Base-by-base conservation (phyloP, 345 rosid species). In the Pugionium dolabratum region DNA sequence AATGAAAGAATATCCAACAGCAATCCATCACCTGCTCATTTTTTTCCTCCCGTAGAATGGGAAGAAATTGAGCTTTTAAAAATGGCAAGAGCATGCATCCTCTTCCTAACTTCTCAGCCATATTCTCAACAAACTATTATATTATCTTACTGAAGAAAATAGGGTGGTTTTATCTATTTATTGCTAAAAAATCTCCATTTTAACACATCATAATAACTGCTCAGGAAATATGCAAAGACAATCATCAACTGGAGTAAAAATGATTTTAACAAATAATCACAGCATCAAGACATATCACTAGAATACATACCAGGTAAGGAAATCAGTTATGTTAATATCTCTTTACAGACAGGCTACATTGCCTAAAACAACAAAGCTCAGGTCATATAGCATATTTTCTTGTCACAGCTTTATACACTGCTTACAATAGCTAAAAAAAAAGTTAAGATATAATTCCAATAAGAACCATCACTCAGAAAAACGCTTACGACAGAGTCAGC, bases 1-100 rank as follows among this genome's bases (percentile, higher is more conserved):
- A 86, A 86, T 78, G 75, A 84, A 85, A 83, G 84, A 79, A 86
- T 74, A 90, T 79, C 84, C 76, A 83, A 79, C 75, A 61, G 80
- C 86, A 85, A 66, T 77, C 77, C 81, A 86, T 80, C 85, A 85
- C 83, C 97, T 80, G 98, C 84, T 81, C 84, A 78, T 80, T 85
- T 86, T 79, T 86, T 79, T 82, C 86, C 83, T 75, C 85, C 81
- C 77, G 62, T 44, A 33, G 26, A 75, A 75, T 49, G 78, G 81
- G 79, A 79, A 78, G 79, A 80, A 81, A 78, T 66, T 54, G 67
- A 79, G 75, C 79, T 71, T 72, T 54, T 62, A 71, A 63, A 62
- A 67, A 70, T 77, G 64, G 71, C 48, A 64, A 79, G 78, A 48
- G 62, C 76, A 75, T 63, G 56, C 53, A 73, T 71, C 81, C 59